phyloP scores from a whole-genome alignment of 2,329 filamentous ascomycete species.

The Septoria linicola region DNA sequence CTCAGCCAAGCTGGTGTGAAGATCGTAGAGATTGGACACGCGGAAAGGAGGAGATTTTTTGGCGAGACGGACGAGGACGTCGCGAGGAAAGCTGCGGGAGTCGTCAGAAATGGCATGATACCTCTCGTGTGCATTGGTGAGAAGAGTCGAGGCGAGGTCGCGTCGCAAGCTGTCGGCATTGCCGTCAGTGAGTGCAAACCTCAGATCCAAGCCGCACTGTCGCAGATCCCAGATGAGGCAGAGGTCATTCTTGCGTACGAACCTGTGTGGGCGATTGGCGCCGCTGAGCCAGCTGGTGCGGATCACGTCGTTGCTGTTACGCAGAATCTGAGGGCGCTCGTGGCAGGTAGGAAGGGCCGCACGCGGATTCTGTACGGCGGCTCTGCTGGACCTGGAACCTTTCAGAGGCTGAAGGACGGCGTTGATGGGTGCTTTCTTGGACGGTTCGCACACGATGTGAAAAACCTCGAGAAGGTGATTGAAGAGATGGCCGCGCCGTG shows the following conservation, averaged over 20 bases:
- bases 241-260: conserved; percentile 81
- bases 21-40: conserved; percentile 78
- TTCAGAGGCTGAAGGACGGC: conserved; percentile 62
- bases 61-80: conserved; percentile 70
- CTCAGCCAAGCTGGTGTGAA: conserved; percentile 66
- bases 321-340: conserved; percentile 59
- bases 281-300: conserved; percentile 66
- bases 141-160: conserved; percentile 49
- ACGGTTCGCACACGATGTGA: conserved; percentile 74
- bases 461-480: conserved; percentile 69
- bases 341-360: conserved; percentile 53
- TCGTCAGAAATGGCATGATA: conserved; percentile 66
- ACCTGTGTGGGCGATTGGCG: conserved; percentile 85
- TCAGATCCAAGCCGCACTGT: conserved; percentile 65
- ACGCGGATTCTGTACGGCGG: conserved; percentile 78
- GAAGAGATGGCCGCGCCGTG: conserved; percentile 57
- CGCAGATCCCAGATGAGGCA: conserved; percentile 58
- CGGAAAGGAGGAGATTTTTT: conserved; percentile 71
- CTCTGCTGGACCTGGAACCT: conserved; percentile 77
- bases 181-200: conserved; percentile 65
- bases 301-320: conserved; percentile 73
- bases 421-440: conserved; percentile 81
- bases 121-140: conserved; percentile 83
- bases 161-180: conserved; percentile 51
- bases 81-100: conserved; percentile 67